These are phyloP conservation scores for Escallonia rubra DNA, from an alignment of 129 eudicot genomes.

Conservation along the genomic window DNA sequence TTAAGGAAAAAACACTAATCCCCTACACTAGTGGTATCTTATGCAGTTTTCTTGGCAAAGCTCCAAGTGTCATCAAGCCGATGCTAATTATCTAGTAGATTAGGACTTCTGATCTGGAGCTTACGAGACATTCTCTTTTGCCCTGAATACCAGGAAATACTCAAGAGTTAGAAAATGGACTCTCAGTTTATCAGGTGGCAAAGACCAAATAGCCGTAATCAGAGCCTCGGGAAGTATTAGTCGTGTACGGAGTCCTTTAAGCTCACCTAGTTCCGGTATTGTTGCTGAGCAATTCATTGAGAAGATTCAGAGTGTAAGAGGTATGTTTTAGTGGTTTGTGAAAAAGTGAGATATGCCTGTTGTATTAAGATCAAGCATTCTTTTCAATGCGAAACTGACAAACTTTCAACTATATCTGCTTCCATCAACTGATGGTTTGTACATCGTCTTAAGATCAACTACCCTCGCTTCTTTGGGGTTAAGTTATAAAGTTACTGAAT, in stretches of 20 bases:
- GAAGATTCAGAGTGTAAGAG: slow-evolving; percentile 64
- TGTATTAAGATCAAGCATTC: no score
- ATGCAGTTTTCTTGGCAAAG: no score
- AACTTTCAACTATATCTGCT: no score
- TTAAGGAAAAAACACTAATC: no score
- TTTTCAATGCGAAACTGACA: no score
- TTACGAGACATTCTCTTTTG: not conserved
- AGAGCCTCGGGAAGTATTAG: slow-evolving; percentile 91
- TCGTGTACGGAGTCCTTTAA: slow-evolving; percentile 50
- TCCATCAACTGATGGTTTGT: no score
- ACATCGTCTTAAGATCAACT: no score
- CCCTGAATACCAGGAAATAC: slow-evolving; percentile 51
- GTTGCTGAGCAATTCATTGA: slow-evolving; percentile 75
- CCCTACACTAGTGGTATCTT: no score
- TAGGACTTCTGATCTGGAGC: not conserved
- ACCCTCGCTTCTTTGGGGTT: no score
- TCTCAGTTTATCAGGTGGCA: slow-evolving; percentile 72
- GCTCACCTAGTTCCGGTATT: slow-evolving; percentile 55
- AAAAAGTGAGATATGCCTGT: not conserved
- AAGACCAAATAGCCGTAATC: slow-evolving; percentile 67
- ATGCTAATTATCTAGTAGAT: not conserved
- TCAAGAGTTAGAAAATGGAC: slow-evolving; percentile 64
- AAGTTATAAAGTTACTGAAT: no score
- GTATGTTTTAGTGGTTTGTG: slow-evolving; percentile 18
- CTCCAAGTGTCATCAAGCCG: not conserved